Conservation (phyloP, 75 land plant species). For the Cupressus sempervirens region DNA sequence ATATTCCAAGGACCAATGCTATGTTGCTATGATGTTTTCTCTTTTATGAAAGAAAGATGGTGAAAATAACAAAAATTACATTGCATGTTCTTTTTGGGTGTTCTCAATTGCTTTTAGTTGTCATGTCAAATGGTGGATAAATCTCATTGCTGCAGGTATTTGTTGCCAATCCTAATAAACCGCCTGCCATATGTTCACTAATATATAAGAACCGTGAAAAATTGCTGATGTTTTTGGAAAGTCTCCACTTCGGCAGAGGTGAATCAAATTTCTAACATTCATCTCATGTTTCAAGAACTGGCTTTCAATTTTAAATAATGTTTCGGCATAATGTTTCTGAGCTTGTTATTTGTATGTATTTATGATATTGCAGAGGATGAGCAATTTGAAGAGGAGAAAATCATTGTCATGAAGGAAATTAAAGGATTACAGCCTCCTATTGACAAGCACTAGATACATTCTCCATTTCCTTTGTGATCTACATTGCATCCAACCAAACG, state of each 20-base stretch:
- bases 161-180: conserved; percentile 92
- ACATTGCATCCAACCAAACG: not conserved
- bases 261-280: not conserved
- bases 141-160: conserved; percentile 60
- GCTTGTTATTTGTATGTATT: not conserved
- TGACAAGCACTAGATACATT: not conserved
- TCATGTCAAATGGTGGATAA: not conserved
- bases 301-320: not conserved
- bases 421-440: conserved; percentile 32
- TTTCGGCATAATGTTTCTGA: not conserved
- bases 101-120: not conserved
- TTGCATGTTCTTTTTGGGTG: not conserved
- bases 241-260: conserved; percentile 83
- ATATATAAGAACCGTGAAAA: conserved; percentile 73
- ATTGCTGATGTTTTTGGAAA: conserved; percentile 55
- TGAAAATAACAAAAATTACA: not conserved
- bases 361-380: conserved; percentile 74
- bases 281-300: not conserved
- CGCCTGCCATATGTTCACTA: conserved; percentile 60
- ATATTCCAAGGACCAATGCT: not conserved
- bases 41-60: not conserved
- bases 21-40: not conserved
- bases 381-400: conserved; percentile 95
- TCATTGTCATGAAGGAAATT: conserved; percentile 83
- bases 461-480: conserved; percentile 3